Conservation (phyloP, 2,329 filamentous ascomycete genomes). For the Lachnellula arida region DNA sequence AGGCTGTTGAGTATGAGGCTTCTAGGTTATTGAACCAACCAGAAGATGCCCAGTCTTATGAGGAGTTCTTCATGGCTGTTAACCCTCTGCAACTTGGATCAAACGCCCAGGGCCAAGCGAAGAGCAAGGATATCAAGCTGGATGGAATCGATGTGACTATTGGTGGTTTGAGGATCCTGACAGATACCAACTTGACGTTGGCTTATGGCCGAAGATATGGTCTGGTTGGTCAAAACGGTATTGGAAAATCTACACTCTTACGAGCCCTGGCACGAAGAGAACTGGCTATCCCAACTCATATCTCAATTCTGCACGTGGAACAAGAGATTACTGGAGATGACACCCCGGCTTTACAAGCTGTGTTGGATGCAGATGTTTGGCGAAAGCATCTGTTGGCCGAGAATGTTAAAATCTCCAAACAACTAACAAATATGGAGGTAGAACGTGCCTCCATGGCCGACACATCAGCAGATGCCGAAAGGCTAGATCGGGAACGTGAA, state of each 20-base stretch:
- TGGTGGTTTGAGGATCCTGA: slow-evolving; percentile 80
- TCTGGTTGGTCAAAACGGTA: slow-evolving; percentile 98
- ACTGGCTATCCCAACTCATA: slow-evolving; percentile 90
- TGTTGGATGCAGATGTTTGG: slow-evolving; percentile 97
- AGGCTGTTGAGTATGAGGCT: slow-evolving; percentile 96
- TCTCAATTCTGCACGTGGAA: slow-evolving; percentile 97
- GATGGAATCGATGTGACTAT: slow-evolving; percentile 96
- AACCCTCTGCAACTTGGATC: slow-evolving; percentile 87
- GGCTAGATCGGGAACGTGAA: slow-evolving; percentile 81
- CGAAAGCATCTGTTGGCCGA: slow-evolving; percentile 89
- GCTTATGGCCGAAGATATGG: slow-evolving; percentile 93
- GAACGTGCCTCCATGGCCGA: slow-evolving; percentile 80
- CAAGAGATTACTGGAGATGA: slow-evolving; percentile 98
- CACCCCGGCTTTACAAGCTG: slow-evolving; percentile 88
- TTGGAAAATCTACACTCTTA: slow-evolving; percentile 93
- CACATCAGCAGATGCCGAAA: slow-evolving; percentile 82
- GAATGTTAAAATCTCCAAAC: slow-evolving; percentile 76
- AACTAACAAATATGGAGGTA: slow-evolving; percentile 71
- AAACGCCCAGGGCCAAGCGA: slow-evolving; percentile 61
- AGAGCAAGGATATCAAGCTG: slow-evolving; percentile 99
- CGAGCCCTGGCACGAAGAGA: slow-evolving; percentile 90
- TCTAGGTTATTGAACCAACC: slow-evolving; percentile 82
- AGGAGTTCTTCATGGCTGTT: slow-evolving; percentile 99
- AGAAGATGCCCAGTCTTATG: slow-evolving; percentile 83
- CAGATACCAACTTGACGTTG: slow-evolving; percentile 84